Base-by-base conservation (phyloP, 441 rosid genomes). In the Melastoma candidum region DNA sequence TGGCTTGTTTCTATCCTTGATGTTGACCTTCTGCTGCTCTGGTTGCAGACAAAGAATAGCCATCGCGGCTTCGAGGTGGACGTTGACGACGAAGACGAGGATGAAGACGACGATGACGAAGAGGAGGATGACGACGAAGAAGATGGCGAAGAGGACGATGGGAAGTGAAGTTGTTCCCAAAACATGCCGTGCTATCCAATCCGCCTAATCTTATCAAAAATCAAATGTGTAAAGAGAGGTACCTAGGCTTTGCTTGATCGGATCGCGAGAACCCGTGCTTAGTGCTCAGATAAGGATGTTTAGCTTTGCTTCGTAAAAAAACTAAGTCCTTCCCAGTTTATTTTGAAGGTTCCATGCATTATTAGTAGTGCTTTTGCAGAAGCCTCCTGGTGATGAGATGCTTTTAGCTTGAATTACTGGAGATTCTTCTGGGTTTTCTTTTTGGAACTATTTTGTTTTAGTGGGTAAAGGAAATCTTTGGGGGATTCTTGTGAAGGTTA, bases 81-180 rank as follows among this genome's bases (percentile, higher is more conserved):
- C 7, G 92, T 66, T 0, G 88, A 72, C 4, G 87, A 78, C n/a
- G 73, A 81, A 22, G 90, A 77, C 1, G 92, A 83, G 0, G 90
- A 77, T 2, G 88, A 78, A 1, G 85, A 77, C 8, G 85, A 84
- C 2, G 74, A 83, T 11, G 22, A 17, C 22, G 88, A 82, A 0
- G 90, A 84, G 0, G 87, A 74, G 3, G 81, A 70, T 22, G 81
- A 75, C 2, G 82, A 69, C 0, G 61, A 48, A 4, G 60, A 66
- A 39, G 71, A 67, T 17, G 69, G 63, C 0, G 84, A 58, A 46
- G 78, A 77, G 27, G 75, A 36, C 7, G 56, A 66, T 7, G 77
- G 73, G 64, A 70, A 80, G 64, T 55, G 66, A 75, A 58, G 13
- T 25, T 12, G 9, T 45, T 36, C 27, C n/a, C 25, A 1, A 45